These are phyloP conservation scores for Globisporangium ultimum DNA, from an alignment of 352 stramenopile genomes.

Conservation along the genomic window DNA sequence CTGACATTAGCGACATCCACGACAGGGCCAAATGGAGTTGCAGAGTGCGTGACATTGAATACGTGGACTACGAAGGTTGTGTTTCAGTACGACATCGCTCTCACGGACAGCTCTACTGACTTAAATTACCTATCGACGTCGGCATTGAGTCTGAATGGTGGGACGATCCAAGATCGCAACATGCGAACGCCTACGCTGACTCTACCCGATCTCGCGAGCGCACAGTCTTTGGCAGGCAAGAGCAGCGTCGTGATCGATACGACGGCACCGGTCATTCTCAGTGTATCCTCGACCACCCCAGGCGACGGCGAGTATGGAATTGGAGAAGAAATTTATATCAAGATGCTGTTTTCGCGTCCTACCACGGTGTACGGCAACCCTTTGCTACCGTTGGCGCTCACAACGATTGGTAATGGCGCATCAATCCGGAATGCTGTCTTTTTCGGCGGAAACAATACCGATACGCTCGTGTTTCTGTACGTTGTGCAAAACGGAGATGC, in stretches of 20 bases:
- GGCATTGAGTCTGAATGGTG: slow-evolving; percentile 46
- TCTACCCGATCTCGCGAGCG: slow-evolving; percentile 38
- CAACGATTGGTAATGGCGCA: slow-evolving; percentile 32
- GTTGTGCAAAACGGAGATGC: slow-evolving; percentile 57
- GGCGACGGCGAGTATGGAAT: slow-evolving; percentile 69
- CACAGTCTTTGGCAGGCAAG: slow-evolving; percentile 41
- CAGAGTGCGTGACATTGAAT: slow-evolving; percentile 50
- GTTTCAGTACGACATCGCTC: slow-evolving; percentile 70
- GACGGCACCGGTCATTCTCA: slow-evolving; percentile 53
- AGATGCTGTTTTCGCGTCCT: slow-evolving; percentile 53
- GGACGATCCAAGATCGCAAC: slow-evolving; percentile 69
- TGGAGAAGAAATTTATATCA: slow-evolving; percentile 58
- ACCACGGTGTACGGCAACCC: slow-evolving; percentile 67
- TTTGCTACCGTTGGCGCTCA: slow-evolving; percentile 43
- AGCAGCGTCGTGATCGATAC: slow-evolving; percentile 70
- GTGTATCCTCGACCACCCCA: slow-evolving; percentile 40
- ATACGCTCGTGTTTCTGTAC: slow-evolving; percentile 68
- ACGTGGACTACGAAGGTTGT: slow-evolving; percentile 51
- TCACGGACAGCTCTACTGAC: slow-evolving; percentile 43
- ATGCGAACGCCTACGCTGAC: slow-evolving; percentile 48
- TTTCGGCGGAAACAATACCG: slow-evolving; percentile 62
- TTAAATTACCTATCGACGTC: slow-evolving; percentile 64
- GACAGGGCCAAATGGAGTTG: slow-evolving; percentile 36
- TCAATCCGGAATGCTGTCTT: slow-evolving; percentile 39
- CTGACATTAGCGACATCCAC: slow-evolving; percentile 46